phyloP scores from a whole-genome alignment of 2,329 filamentous ascomycete genomes.

The Cladorrhinum sp. region DNA sequence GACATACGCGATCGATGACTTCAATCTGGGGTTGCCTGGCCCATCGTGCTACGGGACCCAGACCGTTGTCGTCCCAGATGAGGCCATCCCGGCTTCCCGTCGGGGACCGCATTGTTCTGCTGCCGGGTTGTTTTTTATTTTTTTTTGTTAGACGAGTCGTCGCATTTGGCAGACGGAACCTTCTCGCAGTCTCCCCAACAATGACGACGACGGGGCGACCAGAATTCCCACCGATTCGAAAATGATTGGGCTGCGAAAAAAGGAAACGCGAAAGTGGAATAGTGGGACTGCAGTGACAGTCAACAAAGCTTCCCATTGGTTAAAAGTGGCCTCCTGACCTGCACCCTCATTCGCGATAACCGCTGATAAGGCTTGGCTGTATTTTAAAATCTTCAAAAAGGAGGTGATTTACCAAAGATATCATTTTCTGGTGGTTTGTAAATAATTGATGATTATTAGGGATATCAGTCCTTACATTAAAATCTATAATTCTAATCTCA shows the following conservation, averaged over 20 bases:
- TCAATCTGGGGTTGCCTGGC: slow-evolving; percentile 28
- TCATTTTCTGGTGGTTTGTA: background rate
- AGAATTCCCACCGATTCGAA: background rate
- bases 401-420: background rate
- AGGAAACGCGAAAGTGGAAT: slow-evolving; percentile 23
- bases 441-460: too few species aligned
- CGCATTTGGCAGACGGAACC: too few species aligned
- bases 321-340: background rate
- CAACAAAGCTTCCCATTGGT: slow-evolving; percentile 20
- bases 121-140: too few species aligned
- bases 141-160: background rate
- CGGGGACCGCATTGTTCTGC: slow-evolving; percentile 17
- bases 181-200: background rate
- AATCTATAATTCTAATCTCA: too few species aligned
- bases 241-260: slow-evolving; percentile 19
- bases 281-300: slow-evolving; percentile 19
- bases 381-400: background rate
- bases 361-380: background rate
- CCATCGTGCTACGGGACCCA: slow-evolving; percentile 28
- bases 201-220: background rate
- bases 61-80: slow-evolving; percentile 25
- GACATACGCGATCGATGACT: slow-evolving; percentile 26
- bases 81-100: slow-evolving; percentile 22
- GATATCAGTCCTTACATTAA: too few species aligned
- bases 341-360: background rate